A percentile compares a stretch with the other conserved stretches of the same genome.
Evolutionary conservation across 352 stramenopile genomes (phyloP).

Genomic region (Pythium rhizo-oryzae): DNA sequence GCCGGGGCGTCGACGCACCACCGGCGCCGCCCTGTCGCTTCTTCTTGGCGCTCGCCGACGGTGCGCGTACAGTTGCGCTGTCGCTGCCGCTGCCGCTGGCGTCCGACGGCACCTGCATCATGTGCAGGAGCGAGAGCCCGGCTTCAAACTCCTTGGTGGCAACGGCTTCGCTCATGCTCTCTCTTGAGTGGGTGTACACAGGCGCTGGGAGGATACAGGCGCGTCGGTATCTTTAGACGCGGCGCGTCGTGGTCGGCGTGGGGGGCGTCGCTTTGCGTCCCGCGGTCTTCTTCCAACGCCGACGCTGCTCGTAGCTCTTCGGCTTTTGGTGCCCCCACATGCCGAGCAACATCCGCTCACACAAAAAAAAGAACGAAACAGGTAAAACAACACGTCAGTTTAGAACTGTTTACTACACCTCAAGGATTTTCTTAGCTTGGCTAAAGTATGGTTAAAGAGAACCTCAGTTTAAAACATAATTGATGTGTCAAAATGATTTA

Average conservation of each 20-base stretch:
- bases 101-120: constrained; percentile 45
- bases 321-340: constrained; percentile 9
- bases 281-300: neutral
- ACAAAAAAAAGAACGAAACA: constrained; percentile 29
- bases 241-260: neutral
- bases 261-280: neutral
- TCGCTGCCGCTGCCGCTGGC: constrained; percentile 2
- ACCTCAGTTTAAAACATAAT: constrained; percentile 2
- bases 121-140: constrained; percentile 62
- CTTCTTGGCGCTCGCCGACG: constrained; percentile 3
- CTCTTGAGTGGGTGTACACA: too few species aligned
- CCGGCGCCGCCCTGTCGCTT: neutral
- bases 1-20: neutral
- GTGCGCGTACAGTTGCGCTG: neutral
- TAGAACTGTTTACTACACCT: constrained; percentile 14
- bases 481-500: constrained; percentile 8
- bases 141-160: constrained; percentile 63
- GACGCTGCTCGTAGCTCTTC: constrained; percentile 18
- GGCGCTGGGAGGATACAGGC: neutral
- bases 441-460: neutral
- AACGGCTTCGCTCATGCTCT: constrained; percentile 26
- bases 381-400: neutral
- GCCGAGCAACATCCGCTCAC: constrained; percentile 1
- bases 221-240: constrained; percentile 1
- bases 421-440: neutral